These are phyloP conservation scores for Mimosa bimucronata DNA, from an alignment of 306 rosid species.

Conservation along the genomic window DNA sequence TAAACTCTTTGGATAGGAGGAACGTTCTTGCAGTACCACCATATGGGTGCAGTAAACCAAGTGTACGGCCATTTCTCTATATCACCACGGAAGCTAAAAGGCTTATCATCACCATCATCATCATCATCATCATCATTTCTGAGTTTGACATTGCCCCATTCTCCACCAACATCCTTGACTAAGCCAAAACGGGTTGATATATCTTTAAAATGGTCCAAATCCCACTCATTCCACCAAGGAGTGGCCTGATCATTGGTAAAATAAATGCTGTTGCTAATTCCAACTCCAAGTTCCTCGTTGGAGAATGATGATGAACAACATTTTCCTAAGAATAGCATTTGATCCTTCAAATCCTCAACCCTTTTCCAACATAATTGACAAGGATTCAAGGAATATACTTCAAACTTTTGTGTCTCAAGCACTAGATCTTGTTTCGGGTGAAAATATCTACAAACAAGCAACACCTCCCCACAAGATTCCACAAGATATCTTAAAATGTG, in stretches of 20 bases:
- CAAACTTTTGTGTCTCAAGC: conserved; percentile 50
- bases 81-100: conserved; percentile 54
- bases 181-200: conserved; percentile 42
- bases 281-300: conserved; percentile 51
- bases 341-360: conserved; percentile 50
- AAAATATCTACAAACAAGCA: conserved; percentile 62
- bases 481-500: conserved; percentile 57
- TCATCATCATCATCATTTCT: conserved; percentile 21
- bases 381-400: conserved; percentile 47
- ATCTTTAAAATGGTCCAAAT: conserved; percentile 55
- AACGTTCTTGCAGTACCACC: conserved; percentile 61
- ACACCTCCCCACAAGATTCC: conserved; percentile 55
- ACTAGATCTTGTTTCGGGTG: conserved; percentile 33
- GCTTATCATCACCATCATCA: conserved; percentile 14
- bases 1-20: neutral
- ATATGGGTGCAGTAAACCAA: conserved; percentile 66
- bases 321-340: conserved; percentile 57
- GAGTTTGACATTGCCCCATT: conserved; percentile 62
- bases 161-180: conserved; percentile 37
- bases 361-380: conserved; percentile 50
- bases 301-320: conserved; percentile 58
- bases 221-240: conserved; percentile 84
- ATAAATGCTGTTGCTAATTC: conserved; percentile 44
- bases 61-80: conserved; percentile 52
- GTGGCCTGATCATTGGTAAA: conserved; percentile 55